Percentiles rank a stretch among this genome's conserved stretches.
Evolutionary conservation across 2,329 filamentous ascomycete genomes (phyloP).

Genomic region (Exophiala sp.): DNA sequence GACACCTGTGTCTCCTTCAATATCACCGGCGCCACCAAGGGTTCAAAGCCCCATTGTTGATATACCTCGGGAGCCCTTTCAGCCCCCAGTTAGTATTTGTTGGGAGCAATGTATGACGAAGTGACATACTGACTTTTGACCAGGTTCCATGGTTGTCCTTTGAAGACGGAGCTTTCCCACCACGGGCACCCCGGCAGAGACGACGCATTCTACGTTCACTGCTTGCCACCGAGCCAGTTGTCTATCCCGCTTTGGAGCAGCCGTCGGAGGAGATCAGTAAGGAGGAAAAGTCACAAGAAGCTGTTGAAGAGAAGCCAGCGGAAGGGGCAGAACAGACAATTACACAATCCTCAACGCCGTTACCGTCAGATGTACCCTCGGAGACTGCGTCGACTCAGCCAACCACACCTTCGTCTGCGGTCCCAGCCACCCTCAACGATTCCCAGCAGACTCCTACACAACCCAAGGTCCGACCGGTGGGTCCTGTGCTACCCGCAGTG

Average conservation of each 20-base stretch:
- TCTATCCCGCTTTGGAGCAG: slow-evolving; percentile 47
- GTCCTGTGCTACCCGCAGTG: slow-evolving; percentile 47
- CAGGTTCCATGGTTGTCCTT: slow-evolving; percentile 58
- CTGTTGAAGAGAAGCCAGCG: slow-evolving; percentile 19
- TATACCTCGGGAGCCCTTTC: slow-evolving; percentile 41
- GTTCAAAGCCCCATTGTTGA: slow-evolving; percentile 24
- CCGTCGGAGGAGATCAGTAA: slow-evolving; percentile 26
- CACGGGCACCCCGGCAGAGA: slow-evolving; percentile 44
- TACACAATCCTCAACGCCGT: slow-evolving; percentile 50
- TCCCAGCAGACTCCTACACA: slow-evolving; percentile 32
- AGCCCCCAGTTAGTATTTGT: slow-evolving; percentile 41
- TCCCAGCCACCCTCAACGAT: slow-evolving; percentile 33
- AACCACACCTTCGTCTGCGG: slow-evolving; percentile 51
- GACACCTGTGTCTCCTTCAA: slow-evolving; percentile 23
- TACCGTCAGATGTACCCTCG: slow-evolving; percentile 54
- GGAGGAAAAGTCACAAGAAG: neutral
- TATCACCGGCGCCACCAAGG: slow-evolving; percentile 33
- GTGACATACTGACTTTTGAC: slow-evolving; percentile 11
- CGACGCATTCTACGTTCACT: slow-evolving; percentile 38
- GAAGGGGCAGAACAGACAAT: slow-evolving; percentile 12
- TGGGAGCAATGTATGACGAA: neutral
- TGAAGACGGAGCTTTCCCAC: slow-evolving; percentile 50
- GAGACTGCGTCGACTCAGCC: slow-evolving; percentile 51
- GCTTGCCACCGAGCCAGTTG: slow-evolving; percentile 35
- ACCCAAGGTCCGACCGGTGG: slow-evolving; percentile 31